Evolutionary conservation across 2,329 filamentous ascomycete genomes (phyloP).

Genomic region (Stemphylium vesicarium): DNA sequence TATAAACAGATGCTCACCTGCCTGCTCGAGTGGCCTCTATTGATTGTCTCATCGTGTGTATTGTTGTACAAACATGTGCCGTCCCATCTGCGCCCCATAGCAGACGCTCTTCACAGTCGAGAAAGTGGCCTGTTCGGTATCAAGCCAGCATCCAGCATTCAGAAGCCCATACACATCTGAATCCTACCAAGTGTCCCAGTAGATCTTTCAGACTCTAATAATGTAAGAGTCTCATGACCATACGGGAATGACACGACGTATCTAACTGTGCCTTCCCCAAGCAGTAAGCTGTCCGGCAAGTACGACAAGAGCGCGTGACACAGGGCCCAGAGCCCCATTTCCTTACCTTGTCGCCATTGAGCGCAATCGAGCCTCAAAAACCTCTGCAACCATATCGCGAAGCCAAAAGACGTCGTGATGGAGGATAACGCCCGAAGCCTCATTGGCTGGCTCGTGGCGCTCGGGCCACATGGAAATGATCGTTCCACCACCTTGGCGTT

Average conservation of each 20-base stretch:
- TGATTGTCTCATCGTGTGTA: too few relatives aligned
- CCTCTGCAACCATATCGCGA: not conserved
- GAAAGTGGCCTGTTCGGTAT: too few relatives aligned
- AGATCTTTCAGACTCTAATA: too few relatives aligned
- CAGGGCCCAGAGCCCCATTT: not conserved
- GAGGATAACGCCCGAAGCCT: not conserved
- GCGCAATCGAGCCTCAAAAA: not conserved
- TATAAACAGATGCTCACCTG: not conserved
- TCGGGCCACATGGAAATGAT: conserved; percentile 10
- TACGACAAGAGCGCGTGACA: not conserved
- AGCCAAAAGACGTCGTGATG: not conserved
- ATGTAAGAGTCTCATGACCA: too few relatives aligned
- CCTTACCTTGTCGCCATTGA: not conserved
- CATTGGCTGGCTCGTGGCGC: conserved; percentile 3
- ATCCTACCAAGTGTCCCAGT: too few relatives aligned
- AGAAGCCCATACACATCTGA: too few relatives aligned
- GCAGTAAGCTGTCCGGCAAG: not conserved
- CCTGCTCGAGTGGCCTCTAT: too few relatives aligned
- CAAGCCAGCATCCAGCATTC: too few relatives aligned
- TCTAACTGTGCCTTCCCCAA: not conserved
- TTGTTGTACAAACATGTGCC: too few relatives aligned
- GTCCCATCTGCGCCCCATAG: too few relatives aligned
- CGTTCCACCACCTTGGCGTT: conserved; percentile 22
- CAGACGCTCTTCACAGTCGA: too few relatives aligned
- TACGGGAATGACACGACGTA: not conserved